A percentile compares a stretch with the other conserved stretches of the same genome.
Evolutionary conservation across 2,329 filamentous ascomycete genomes (phyloP).

Genomic region (Exophiala aquamarina): DNA sequence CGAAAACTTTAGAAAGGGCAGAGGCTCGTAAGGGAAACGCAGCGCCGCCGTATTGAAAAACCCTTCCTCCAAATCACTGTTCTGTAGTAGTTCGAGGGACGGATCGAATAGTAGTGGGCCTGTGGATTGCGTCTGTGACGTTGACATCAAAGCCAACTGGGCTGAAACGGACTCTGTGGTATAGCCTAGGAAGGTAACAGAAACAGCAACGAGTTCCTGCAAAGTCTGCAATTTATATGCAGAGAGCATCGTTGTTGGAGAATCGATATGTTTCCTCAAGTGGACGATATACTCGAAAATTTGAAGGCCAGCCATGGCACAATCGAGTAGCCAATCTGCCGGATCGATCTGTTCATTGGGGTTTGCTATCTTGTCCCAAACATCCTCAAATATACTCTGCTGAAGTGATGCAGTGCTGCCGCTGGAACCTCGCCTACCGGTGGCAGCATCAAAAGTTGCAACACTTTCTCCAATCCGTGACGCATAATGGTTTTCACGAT

Average conservation of each 20-base stretch:
- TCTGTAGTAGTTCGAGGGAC: slow-evolving; percentile 55
- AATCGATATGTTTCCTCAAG: background rate
- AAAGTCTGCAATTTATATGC: slow-evolving; percentile 40
- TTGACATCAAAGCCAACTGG: slow-evolving; percentile 64
- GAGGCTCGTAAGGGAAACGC: slow-evolving; percentile 82
- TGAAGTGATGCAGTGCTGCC: slow-evolving; percentile 33
- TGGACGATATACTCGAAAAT: slow-evolving; percentile 50
- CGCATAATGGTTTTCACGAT: slow-evolving; percentile 43
- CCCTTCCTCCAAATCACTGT: slow-evolving; percentile 56
- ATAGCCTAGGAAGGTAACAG: slow-evolving; percentile 68
- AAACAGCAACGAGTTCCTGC: slow-evolving; percentile 69
- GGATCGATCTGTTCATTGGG: slow-evolving; percentile 38
- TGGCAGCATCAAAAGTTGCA: slow-evolving; percentile 31
- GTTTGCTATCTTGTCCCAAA: slow-evolving; percentile 46
- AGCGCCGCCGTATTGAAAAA: slow-evolving; percentile 68
- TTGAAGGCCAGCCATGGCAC: slow-evolving; percentile 45
- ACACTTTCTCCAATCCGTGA: slow-evolving; percentile 42
- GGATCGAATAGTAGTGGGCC: slow-evolving; percentile 12
- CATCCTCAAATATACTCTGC: slow-evolving; percentile 46
- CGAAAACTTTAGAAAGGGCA: slow-evolving; percentile 73
- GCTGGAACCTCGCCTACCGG: slow-evolving; percentile 28
- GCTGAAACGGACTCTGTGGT: slow-evolving; percentile 68
- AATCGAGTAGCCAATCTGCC: slow-evolving; percentile 47
- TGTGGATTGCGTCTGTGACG: slow-evolving; percentile 48
- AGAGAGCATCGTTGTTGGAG: slow-evolving; percentile 4